Base-by-base conservation (phyloP, 805 yeast species). In the Vanderwaltozyma yarrowii region DNA sequence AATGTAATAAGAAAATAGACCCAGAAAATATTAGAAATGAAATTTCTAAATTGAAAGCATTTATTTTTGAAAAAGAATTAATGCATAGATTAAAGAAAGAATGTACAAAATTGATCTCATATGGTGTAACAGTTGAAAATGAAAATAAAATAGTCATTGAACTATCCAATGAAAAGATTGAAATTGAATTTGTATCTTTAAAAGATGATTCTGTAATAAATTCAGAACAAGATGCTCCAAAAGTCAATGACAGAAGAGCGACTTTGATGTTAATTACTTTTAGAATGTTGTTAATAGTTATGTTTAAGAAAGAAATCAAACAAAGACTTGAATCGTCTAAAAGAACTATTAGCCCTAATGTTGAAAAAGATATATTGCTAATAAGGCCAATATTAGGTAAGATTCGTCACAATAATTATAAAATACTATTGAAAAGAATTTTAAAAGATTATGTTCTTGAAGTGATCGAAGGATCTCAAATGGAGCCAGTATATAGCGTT, bases 1-100 rank as follows among this genome's bases (percentile, higher is more conserved):
- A 34, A 11, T 39, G 43, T 8, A 19, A 38, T 5, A 42, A 41
- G 16, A 45, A 42, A 23, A 55, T 49, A 32, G 48, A 58, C 17
- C 31, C 34, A 20, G 46, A 41, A 21, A 61, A 69, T 11, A 70
- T 78, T 16, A 68, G 70, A 35, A 71, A 70, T 18, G 78, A 74
- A 49, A 74, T 89, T 20, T 69, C 72, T 27, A 73, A 64, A 36
- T 87, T 94, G 0, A 69, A 96, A 33, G 78, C 72, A 45, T 73
- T 75, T 42, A 66, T 88, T 7, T 89, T 89, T 62, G 97, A 89
- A 53, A 92, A 84, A 51, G 97, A 89, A 57, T 66, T 89, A 38
- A 85, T 85, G 63, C 76, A 74, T 57, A 87, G 80, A 48, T 60
- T 89, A 39, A 69, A 78, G 18, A 74, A 78, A 45, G 98, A 89